Evolutionary conservation across 768 basidiomycete genomes (phyloP), one percentile per base, ranked within the genome.

Genomic region (Kwoniella newhampshirensis): DNA sequence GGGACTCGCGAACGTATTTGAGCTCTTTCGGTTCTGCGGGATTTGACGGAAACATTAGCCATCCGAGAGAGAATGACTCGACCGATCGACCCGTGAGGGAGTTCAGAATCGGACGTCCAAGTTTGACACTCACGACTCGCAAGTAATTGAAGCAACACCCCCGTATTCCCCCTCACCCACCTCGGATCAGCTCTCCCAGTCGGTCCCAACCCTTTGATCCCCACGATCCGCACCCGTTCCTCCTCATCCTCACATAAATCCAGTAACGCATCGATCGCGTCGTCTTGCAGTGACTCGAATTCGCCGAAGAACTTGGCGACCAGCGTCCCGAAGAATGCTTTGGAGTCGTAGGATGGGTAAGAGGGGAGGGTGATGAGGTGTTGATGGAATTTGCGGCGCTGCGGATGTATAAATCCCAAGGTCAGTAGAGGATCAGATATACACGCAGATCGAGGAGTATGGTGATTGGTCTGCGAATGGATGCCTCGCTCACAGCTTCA

Each of bases 211-310:
- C 64, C 64, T 47, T 68, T 63, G 1, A 73, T 73, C 1, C 71
- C 71, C 20, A 66, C 50, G 25, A 68, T 70, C 27, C 71, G 44
- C 32, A 73, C 71, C 57, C 59, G 61, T 28, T 70, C 71, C 35
- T 70, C 66, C n/a, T 73, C 71, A 50, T 73, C 71, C 59, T 73
- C 71, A 53, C 71, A 73, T 11, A 73, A 51, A 61, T 73, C 71
- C 39, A 70, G 49, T 6, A 73, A 47, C 6, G 62, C 66, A 59
- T 73, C 71, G 26, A 73, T 63, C 20, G 66, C 59, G 15, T 32
- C 30, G 53, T 73, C 71, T 60, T 73, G 71, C 23, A 73, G 43
- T 55, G 70, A 66, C 44, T 66, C 66, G 43, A 70, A 70, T 35
- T 73, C 66, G 13, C 57, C 58, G 51, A 73, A 73, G 28, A 59